A percentile compares a stretch with the other conserved stretches of the same genome.
Conservation (phyloP, 2,329 filamentous ascomycete genomes). For the Pyricularia sp. region DNA sequence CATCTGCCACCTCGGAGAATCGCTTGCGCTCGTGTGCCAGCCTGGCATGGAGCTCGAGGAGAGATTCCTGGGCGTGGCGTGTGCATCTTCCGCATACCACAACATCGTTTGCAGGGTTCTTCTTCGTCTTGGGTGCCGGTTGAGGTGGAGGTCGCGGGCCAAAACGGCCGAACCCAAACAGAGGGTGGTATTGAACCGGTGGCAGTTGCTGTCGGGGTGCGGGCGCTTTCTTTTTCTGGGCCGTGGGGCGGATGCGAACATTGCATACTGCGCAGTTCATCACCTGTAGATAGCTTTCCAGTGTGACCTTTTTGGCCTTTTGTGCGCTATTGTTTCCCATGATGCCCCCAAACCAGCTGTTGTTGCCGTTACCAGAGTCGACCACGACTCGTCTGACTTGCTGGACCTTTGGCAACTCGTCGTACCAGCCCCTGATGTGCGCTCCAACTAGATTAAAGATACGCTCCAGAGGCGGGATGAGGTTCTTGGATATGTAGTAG, state of each 20-base stretch:
- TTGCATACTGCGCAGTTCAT: conserved; percentile 69
- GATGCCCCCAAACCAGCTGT: conserved; percentile 5
- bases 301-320: conserved; percentile 47
- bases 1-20: conserved; percentile 47
- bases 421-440: conserved; percentile 82
- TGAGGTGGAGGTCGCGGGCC: background rate
- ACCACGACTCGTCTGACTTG: conserved; percentile 44
- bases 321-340: conserved; percentile 6
- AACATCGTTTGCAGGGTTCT: conserved; percentile 5
- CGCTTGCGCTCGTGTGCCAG: conserved; percentile 51
- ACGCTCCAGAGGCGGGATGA: conserved; percentile 87
- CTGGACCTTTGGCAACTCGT: conserved; percentile 89
- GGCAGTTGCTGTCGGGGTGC: background rate
- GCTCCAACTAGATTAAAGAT: conserved; percentile 91
- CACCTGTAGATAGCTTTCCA: conserved; percentile 88
- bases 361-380: conserved; percentile 7
- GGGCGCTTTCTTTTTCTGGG: background rate
- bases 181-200: background rate
- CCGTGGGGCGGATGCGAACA: conserved; percentile 28
- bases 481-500: conserved; percentile 93
- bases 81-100: conserved; percentile 47
- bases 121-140: background rate
- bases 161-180: background rate
- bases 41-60: conserved; percentile 50
- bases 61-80: conserved; percentile 39